Base-by-base conservation (phyloP, 2,329 filamentous ascomycete species). In the Fusarium temperatum region DNA sequence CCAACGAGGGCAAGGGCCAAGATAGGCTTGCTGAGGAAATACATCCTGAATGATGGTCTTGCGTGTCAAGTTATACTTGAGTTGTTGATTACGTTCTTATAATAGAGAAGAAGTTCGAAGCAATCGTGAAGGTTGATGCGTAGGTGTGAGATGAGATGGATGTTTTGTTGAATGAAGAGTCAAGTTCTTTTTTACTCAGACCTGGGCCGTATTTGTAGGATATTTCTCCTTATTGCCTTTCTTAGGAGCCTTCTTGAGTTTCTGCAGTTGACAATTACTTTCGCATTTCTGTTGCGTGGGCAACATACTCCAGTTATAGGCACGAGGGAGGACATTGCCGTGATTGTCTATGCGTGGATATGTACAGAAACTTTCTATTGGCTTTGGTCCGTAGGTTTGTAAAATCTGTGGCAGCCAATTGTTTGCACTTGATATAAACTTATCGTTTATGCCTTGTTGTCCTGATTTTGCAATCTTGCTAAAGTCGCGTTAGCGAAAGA, bases 241-340 rank as follows among this genome's bases (percentile, higher is more conserved):
- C 9, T 7, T 22, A 20, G 20, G 26, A 10, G 26, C 3, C 7
- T 6, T 18, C 8, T 9, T 22, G 6, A 14, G 8, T 15, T 22
- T 48, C 17, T 5, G 9, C 15, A 8, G 5, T 20, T 17, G 32
- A 17, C 2, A 26, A 20, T 26, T 15, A 36, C 17, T 26, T 17
- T 36, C 4, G 5, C 7, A 20, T 36, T 6, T 8, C 18, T 15
- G 9, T 12, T 36, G 14, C 10, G n/a, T 5, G 32, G 4, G 11
- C 0, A 26, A 6, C 9, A 8, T 3, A 15, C 5, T 15, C 26
- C 15, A 5, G n/a, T 36, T 11, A 13, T 2, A 13, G 12, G 18
- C 9, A n/a, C 12, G 7, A 10, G 3, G 1, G 7, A 30, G 2
- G 22, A 22, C 10, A 22, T 30, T 15, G 7, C 2, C 3, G 0